Evolutionary conservation across 169 alveolate genomes (phyloP).

Genomic region (Plasmodium knowlesi): DNA sequence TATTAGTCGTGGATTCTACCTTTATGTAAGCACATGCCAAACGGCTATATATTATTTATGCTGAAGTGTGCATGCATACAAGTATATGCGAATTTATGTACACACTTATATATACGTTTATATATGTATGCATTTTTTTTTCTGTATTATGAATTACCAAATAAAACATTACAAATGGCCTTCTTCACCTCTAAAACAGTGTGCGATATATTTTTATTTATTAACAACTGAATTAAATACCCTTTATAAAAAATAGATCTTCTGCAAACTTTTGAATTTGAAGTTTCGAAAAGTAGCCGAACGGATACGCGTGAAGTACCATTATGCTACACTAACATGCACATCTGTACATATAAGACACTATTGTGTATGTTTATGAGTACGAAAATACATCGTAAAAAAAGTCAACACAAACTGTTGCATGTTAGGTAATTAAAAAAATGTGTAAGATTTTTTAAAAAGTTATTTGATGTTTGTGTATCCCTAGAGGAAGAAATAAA

Average conservation of each 20-base stretch:
- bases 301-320: neutral
- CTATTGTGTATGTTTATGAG: neutral
- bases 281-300: neutral
- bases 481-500: neutral
- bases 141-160: conserved; percentile 55
- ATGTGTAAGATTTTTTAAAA: neutral
- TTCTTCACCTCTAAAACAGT: conserved; percentile 1
- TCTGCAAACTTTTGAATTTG: neutral
- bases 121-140: conserved; percentile 31
- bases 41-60: conserved; percentile 37
- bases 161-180: conserved; percentile 1
- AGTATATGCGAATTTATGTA: conserved; percentile 12
- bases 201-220: conserved; percentile 33
- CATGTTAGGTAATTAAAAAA: neutral
- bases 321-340: neutral
- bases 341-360: neutral
- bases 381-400: neutral
- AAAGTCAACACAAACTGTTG: neutral
- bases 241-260: conserved; percentile 10
- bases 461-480: neutral
- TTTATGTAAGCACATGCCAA: conserved; percentile 18
- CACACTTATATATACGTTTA: neutral
- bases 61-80: neutral
- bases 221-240: neutral
- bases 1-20: conserved; percentile 32